Evolutionary conservation across 306 rosid genomes (phyloP).

Genomic region (Sindora glabra): DNA sequence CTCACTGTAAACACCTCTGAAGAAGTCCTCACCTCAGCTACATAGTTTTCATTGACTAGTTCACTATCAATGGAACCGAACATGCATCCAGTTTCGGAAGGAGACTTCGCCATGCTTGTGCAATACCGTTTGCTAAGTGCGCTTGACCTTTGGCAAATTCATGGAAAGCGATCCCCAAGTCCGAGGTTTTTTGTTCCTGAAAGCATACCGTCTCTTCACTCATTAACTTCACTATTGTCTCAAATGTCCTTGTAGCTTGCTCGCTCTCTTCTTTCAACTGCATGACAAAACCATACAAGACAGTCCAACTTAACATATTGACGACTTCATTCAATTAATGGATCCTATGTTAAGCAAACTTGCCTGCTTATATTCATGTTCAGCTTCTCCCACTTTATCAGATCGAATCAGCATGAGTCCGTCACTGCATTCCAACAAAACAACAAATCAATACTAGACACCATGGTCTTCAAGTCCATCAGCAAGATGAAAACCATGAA

Average conservation of each 20-base stretch:
- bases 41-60: no score
- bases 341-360: constrained; percentile 19
- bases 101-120: constrained; percentile 92
- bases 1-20: constrained; percentile 6
- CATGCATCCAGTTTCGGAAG: constrained; percentile 89
- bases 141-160: constrained; percentile 98
- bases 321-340: not conserved
- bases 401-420: constrained; percentile 80
- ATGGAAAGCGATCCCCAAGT: constrained; percentile 87
- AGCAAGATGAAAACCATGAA: not conserved
- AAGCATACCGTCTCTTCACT: constrained; percentile 78
- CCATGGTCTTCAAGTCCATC: no score
- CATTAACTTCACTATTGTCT: constrained; percentile 70
- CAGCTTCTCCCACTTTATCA: constrained; percentile 83
- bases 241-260: constrained; percentile 78
- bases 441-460: not conserved
- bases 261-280: constrained; percentile 94
- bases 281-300: constrained; percentile 30
- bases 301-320: constrained; percentile 13
- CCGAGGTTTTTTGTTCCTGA: constrained; percentile 87
- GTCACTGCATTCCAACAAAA: constrained; percentile 52
- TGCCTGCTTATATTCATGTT: constrained; percentile 85
- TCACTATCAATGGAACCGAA: constrained; percentile 37
- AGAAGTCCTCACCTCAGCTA: constrained; percentile 12
- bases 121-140: constrained; percentile 71